Evolutionary conservation across 2,329 filamentous ascomycete species (phyloP).

Genomic region (Microdochium nivale): DNA sequence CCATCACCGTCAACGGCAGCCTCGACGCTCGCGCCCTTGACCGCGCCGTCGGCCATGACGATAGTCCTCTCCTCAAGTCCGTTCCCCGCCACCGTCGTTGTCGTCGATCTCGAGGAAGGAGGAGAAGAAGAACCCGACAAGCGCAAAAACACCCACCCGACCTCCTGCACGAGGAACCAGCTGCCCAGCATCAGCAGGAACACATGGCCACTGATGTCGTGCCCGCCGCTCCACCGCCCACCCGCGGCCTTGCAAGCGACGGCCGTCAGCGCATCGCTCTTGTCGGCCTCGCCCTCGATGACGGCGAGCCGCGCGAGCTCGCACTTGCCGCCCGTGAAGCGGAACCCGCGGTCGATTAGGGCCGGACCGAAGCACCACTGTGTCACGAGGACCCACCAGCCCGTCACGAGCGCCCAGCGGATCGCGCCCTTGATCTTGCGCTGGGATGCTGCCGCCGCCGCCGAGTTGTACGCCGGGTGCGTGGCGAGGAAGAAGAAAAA

Average conservation of each 20-base stretch:
- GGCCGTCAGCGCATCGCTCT: conserved; percentile 54
- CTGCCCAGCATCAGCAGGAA: conserved; percentile 85
- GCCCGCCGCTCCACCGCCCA: conserved; percentile 82
- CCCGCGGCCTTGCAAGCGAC: conserved; percentile 76
- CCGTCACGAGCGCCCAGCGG: conserved; percentile 65
- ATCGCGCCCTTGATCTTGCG: conserved; percentile 48
- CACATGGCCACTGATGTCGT: conserved; percentile 93
- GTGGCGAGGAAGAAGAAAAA: conserved; percentile 63
- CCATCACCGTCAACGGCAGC: conserved; percentile 14
- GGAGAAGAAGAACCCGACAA: conserved; percentile 27
- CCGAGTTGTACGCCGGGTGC: conserved; percentile 45
- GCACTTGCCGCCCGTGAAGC: conserved; percentile 81
- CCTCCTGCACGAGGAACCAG: conserved; percentile 73
- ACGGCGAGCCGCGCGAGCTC: conserved; percentile 45
- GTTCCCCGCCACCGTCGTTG: conserved; percentile 58
- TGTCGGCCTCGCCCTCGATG: conserved; percentile 34
- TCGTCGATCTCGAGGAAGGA: conserved; percentile 50
- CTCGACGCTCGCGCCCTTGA: conserved; percentile 50
- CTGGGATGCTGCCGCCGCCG: conserved; percentile 24
- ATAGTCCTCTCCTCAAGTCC: conserved; percentile 60
- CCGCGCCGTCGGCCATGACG: conserved; percentile 57
- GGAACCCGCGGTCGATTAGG: conserved; percentile 82
- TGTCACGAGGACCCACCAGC: conserved; percentile 77
- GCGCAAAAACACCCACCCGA: conserved; percentile 48
- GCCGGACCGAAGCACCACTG: conserved; percentile 96